These are phyloP conservation scores for Tylopilus rubrobrunneus DNA, from an alignment of 768 basidiomycete species.

Conservation along the genomic window DNA sequence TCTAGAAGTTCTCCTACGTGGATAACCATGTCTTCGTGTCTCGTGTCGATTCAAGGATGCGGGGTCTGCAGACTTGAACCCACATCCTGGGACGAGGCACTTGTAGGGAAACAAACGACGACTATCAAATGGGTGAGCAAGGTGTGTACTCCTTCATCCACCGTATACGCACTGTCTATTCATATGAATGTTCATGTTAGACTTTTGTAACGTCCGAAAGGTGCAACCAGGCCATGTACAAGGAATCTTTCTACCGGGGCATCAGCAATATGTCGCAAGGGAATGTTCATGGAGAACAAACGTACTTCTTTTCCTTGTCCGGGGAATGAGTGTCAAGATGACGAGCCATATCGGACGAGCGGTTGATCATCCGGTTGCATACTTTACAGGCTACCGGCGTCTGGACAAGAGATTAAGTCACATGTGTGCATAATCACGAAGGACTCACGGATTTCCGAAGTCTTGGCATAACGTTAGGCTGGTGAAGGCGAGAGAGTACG, in stretches of 20 bases:
- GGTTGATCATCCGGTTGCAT: conserved; percentile 17
- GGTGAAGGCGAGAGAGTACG: background rate
- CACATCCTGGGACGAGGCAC: background rate
- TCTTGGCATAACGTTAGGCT: background rate
- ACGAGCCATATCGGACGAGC: conserved; percentile 25
- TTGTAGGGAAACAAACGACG: conserved; percentile 4
- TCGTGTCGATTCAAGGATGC: background rate
- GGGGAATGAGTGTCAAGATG: conserved; percentile 24
- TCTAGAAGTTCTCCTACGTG: background rate
- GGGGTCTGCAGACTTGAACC: background rate
- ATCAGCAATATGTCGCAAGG: background rate
- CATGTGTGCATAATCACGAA: background rate
- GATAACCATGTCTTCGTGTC: conserved; percentile 3
- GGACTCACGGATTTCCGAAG: conserved; percentile 6
- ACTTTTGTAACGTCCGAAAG: conserved; percentile 23
- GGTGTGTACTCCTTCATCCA: no score
- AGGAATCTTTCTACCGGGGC: conserved; percentile 17
- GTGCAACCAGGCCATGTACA: conserved; percentile 23
- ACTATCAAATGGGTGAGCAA: conserved; percentile 9
- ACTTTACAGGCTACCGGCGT: conserved; percentile 3
- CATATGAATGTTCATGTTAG: conserved; percentile 26
- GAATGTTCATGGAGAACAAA: background rate
- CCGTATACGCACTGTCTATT: conserved; percentile 29
- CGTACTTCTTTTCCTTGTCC: conserved; percentile 26
- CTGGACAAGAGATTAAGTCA: conserved; percentile 6